Conservation (phyloP, 23 red algal genomes). For the Cyanidioschyzon merolae region DNA sequence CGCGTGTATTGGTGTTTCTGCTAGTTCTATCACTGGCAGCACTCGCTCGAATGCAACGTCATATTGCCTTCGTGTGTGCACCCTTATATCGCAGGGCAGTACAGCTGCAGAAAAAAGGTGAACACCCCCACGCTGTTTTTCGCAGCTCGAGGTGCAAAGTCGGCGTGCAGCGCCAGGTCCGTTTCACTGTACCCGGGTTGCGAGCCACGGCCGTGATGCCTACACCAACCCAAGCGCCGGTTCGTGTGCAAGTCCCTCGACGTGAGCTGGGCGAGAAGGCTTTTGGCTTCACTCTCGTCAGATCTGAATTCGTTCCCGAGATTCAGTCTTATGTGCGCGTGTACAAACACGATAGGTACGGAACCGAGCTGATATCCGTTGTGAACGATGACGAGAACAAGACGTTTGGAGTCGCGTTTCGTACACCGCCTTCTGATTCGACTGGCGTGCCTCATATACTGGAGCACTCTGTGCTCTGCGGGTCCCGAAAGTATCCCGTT, state of each 20-base stretch:
- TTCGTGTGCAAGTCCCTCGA: conserved; percentile 6
- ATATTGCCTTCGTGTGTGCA: neutral
- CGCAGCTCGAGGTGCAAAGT: neutral
- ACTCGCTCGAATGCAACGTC: neutral
- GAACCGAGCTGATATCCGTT: conserved; percentile 65
- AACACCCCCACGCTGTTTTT: neutral
- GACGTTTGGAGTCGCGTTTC: conserved; percentile 83
- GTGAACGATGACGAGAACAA: conserved; percentile 91
- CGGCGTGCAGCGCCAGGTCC: neutral
- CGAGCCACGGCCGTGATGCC: neutral
- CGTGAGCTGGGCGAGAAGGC: conserved; percentile 44
- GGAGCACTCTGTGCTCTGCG: conserved; percentile 92
- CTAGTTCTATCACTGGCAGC: too few species aligned
- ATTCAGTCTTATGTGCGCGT: conserved; percentile 49
- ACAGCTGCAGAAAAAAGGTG: neutral
- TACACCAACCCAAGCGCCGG: neutral
- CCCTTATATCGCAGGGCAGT: neutral
- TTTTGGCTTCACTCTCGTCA: conserved; percentile 40
- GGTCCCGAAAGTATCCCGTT: conserved; percentile 87
- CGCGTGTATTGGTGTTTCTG: too few species aligned
- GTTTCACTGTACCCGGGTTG: neutral
- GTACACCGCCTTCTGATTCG: conserved; percentile 65
- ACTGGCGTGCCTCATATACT: conserved; percentile 61
- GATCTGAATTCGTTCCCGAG: conserved; percentile 65
- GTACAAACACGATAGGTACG: conserved; percentile 56